Base-by-base conservation (phyloP, 176 grass and related monocot genomes). In the Chloris gayana region DNA sequence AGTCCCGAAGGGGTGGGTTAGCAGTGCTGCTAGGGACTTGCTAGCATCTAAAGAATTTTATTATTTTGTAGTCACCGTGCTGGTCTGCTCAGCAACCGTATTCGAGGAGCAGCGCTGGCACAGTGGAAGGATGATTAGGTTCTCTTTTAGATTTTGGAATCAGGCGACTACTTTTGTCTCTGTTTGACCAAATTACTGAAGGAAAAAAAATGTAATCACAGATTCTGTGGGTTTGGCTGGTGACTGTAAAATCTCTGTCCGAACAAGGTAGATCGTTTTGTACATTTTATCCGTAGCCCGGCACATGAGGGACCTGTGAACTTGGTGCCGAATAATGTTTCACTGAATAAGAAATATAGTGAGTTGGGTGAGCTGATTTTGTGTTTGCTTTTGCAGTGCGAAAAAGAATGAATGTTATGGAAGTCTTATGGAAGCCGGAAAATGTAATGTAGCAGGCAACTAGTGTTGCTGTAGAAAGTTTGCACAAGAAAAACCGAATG, bases 21-120 rank as follows among this genome's bases (percentile, higher is more conserved):
- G 73, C 73, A 39, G 78, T 85, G 89, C 35, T 60, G 37, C 45
- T 81, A 73, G 79, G 73, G 84, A 60, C 67, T 50, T 81, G 71
- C 67, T 79, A 70, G 86, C 83, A 83, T 69, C 31, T 85, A 34
- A 22, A 76, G 61, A 65, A 63, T 34, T 38, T 38, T 35, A 35
- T 2, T 38, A 88, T 77, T 49, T 32, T 56, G 63, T 78, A 60
- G 37, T 31, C 6, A 80, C 46, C 82, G 85, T 79, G 73, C 79
- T 67, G 77, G 24, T 27, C 58, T 27, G 58, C 79, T 85, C 68
- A 67, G 64, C 72, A 77, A 58, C 70, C 57, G 17, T 9, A 51
- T 78, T 50, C 14, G 42, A 25, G 10, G 50, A 72, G 77, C 77
- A 80, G 69, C 41, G 1, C 44, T 33, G 58, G 81, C 68, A 68